Evolutionary conservation across 176 grass and related monocot genomes (phyloP).

Genomic region (Bothriochloa decipiens): DNA sequence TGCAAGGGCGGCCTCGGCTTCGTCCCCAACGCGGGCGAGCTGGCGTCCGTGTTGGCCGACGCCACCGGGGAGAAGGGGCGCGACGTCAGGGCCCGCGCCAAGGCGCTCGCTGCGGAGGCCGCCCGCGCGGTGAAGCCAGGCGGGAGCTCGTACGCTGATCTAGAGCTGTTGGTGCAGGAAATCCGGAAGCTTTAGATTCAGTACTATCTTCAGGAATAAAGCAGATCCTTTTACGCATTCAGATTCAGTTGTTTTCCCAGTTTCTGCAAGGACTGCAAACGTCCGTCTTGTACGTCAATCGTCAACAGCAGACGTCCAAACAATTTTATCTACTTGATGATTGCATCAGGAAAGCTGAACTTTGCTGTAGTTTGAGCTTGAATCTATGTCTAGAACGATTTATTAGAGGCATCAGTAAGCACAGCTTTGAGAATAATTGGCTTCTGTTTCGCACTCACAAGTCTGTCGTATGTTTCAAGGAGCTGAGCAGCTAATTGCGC

Average conservation of each 20-base stretch:
- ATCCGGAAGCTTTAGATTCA: slow-evolving; percentile 11
- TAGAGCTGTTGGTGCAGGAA: slow-evolving; percentile 25
- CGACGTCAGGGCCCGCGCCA: slow-evolving; percentile 27
- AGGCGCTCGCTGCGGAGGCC: slow-evolving; percentile 48
- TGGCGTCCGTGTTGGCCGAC: slow-evolving; percentile 41
- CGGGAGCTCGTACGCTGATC: slow-evolving; percentile 50
- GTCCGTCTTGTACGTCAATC: too few relatives aligned
- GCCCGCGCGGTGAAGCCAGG: slow-evolving; percentile 31
- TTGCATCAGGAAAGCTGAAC: background rate
- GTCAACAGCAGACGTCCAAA: too few relatives aligned
- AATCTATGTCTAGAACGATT: background rate
- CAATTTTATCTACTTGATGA: background rate
- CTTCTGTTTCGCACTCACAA: background rate
- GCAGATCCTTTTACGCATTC: background rate
- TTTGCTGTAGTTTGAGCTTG: background rate
- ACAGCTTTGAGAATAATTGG: background rate
- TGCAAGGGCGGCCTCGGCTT: slow-evolving; percentile 43
- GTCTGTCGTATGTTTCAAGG: background rate
- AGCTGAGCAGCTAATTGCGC: background rate
- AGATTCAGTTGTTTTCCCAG: too few relatives aligned
- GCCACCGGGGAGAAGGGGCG: slow-evolving; percentile 36
- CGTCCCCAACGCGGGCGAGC: slow-evolving; percentile 46
- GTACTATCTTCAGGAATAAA: background rate
- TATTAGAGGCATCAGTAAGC: background rate
- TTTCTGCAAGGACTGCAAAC: too few relatives aligned